A percentile compares a stretch with the other conserved stretches of the same genome.
These are phyloP conservation scores for Entomortierella beljakovae DNA, from an alignment of 192 early-diverging fungal genomes.

Conservation along the genomic window DNA sequence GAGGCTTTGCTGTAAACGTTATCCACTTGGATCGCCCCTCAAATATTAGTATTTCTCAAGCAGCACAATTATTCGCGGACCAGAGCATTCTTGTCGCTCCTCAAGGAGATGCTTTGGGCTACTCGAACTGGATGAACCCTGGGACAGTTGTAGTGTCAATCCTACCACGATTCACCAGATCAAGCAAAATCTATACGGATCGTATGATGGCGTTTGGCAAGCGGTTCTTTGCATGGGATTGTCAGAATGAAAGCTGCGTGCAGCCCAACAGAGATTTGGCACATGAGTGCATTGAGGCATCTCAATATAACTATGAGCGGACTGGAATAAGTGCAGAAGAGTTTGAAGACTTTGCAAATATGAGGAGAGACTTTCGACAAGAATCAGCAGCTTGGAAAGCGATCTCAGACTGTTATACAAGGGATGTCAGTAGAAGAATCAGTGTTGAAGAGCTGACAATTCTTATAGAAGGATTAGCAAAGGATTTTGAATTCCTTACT, in stretches of 20 bases:
- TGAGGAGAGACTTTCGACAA: slow-evolving; percentile 45
- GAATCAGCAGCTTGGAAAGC: slow-evolving; percentile 31
- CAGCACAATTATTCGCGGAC: slow-evolving; percentile 39
- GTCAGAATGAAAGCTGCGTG: slow-evolving; percentile 40
- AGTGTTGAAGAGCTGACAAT: slow-evolving; percentile 31
- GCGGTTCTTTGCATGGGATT: slow-evolving; percentile 50
- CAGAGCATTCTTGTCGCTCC: slow-evolving; percentile 44
- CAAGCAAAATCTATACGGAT: slow-evolving; percentile 51
- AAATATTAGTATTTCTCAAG: slow-evolving; percentile 25
- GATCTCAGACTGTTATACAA: slow-evolving; percentile 47
- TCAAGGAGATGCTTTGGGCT: slow-evolving; percentile 44
- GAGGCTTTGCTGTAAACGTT: slow-evolving; percentile 43
- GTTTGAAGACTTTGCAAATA: slow-evolving; percentile 40
- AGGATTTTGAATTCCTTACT: slow-evolving; percentile 21
- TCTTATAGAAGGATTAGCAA: slow-evolving; percentile 32
- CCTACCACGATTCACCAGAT: slow-evolving; percentile 43
- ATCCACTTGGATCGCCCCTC: slow-evolving; percentile 41
- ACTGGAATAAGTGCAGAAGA: slow-evolving; percentile 22
- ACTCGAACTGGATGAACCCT: slow-evolving; percentile 36
- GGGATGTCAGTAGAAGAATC: slow-evolving; percentile 42
- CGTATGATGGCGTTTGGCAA: slow-evolving; percentile 54
- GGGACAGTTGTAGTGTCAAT: slow-evolving; percentile 41
- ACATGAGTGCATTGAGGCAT: slow-evolving; percentile 45
- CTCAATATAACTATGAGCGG: slow-evolving; percentile 9
- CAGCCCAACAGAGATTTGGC: slow-evolving; percentile 43